Evolutionary conservation across 106 monocot species (phyloP), one percentile per base, ranked within the genome.

Genomic region (Acanthochlamys bracteata): DNA sequence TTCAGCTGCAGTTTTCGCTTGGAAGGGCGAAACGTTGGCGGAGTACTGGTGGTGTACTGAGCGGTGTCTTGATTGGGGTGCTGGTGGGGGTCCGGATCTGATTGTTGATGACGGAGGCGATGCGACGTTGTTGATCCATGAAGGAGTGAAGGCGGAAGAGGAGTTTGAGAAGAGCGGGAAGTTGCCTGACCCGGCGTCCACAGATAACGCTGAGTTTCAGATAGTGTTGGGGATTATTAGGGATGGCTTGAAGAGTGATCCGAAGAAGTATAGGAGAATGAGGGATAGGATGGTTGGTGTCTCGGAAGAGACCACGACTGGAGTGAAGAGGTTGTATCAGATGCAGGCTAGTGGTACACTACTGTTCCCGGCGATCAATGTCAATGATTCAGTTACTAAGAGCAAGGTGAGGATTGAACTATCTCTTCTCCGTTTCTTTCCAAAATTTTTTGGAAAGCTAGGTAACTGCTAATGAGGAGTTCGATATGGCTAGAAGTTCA

Each of bases 1-100:
- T 62, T 83, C 79, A 57, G 86, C 86, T 27, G 74, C 86, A 7
- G 82, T 90, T 20, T 90, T 90, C 67, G 90, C 83, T 60, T 90
- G 90, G 90, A 90, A 86, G 75, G 90, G 90, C n/a, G 90, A 90
- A 77, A 90, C 86, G 39, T 83, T 90, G 51, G 70, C 82, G 79
- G 89, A 89, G 85, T 89, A 86, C 83, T 86, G 86, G 90, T 90
- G 90, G 90, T 90, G 90, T 75, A 90, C 90, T 20, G 86, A 90
- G 78, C 55, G 90, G 15, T 80, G 78, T 69, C 78, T 90, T 56
- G 90, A 90, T 33, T 90, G 90, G 86, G 86, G 90, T 23, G 39
- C 70, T 7, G 74, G 42, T 7, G 83, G 90, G 24, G 90, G 90
- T 14, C 90, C 90, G n/a, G 90, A 90, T 53, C 90, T 90, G 45